Conservation (phyloP, 495 filamentous ascomycete genomes). For the Lentithecium fluviatile region DNA sequence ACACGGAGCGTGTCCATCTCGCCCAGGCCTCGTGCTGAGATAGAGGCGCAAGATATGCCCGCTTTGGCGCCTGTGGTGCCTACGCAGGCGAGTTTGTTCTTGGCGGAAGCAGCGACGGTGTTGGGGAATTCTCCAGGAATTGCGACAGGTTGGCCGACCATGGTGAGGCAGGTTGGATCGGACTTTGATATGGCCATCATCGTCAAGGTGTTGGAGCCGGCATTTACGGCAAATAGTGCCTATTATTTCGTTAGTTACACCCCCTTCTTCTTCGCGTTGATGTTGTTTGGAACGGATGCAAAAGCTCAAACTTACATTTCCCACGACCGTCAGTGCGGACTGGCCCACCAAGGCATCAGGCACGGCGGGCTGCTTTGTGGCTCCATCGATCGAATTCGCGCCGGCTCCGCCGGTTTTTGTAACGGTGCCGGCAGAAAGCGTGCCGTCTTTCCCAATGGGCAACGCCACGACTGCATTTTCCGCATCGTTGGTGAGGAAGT, state of each 20-base stretch:
- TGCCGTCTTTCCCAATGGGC: slow-evolving; percentile 30
- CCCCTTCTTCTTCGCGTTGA: not conserved
- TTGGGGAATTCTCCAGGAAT: slow-evolving; percentile 58
- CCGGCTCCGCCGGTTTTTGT: slow-evolving; percentile 33
- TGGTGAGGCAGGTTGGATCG: slow-evolving; percentile 49
- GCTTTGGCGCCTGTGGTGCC: slow-evolving; percentile 53
- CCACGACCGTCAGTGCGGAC: slow-evolving; percentile 50
- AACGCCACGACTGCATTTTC: slow-evolving; percentile 36
- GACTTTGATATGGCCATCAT: slow-evolving; percentile 52
- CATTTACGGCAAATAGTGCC: slow-evolving; percentile 57
- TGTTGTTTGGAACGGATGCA: too few relatives aligned
- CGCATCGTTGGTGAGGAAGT: slow-evolving; percentile 37
- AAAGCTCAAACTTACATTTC: slow-evolving; percentile 44
- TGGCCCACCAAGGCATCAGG: slow-evolving; percentile 57
- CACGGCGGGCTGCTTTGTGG: slow-evolving; percentile 18
- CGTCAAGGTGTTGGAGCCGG: slow-evolving; percentile 58
- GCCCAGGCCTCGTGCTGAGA: slow-evolving; percentile 45
- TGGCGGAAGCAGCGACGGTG: slow-evolving; percentile 53
- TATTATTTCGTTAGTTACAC: not conserved
- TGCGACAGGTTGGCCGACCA: slow-evolving; percentile 46
- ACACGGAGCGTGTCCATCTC: slow-evolving; percentile 47
- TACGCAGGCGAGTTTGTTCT: slow-evolving; percentile 54
- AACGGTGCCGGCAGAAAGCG: slow-evolving; percentile 26
- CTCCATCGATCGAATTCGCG: slow-evolving; percentile 33
- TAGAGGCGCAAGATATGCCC: slow-evolving; percentile 54